Evolutionary conservation across 805 yeast genomes (phyloP).

Genomic region (Metschnikowia peoriensis): DNA sequence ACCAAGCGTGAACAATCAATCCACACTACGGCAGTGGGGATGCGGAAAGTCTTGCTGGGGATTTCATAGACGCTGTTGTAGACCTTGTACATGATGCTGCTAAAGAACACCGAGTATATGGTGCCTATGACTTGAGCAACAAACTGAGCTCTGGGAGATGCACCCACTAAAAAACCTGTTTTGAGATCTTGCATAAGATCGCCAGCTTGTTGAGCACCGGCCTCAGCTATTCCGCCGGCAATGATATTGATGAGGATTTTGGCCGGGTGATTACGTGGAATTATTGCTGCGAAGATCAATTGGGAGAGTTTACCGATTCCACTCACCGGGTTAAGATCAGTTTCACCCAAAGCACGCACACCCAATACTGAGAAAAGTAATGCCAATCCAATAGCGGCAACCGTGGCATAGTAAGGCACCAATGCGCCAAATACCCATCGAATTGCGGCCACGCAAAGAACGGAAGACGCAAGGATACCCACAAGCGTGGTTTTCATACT

Average conservation of each 20-base stretch:
- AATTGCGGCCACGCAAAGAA: constrained; percentile 66
- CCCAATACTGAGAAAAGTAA: constrained; percentile 79
- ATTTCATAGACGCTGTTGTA: constrained; percentile 82
- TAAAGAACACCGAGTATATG: constrained; percentile 72
- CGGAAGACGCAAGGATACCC: constrained; percentile 66
- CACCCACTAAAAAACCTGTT: constrained; percentile 89
- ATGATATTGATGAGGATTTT: constrained; percentile 80
- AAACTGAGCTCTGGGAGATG: constrained; percentile 90
- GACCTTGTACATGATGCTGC: constrained; percentile 77
- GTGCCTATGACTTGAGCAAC: constrained; percentile 89
- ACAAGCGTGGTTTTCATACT: constrained; percentile 45
- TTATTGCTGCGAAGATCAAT: constrained; percentile 75
- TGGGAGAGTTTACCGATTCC: constrained; percentile 96
- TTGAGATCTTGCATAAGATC: constrained; percentile 96
- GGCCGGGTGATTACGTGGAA: constrained; percentile 75
- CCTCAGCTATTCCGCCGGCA: constrained; percentile 97
- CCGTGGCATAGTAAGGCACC: constrained; percentile 68
- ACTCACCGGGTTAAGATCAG: constrained; percentile 94
- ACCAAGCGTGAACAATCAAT: constrained; percentile 92
- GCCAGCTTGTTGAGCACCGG: constrained; percentile 99
- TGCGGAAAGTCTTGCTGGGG: constrained; percentile 76
- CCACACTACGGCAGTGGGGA: constrained; percentile 97
- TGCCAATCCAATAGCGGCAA: constrained; percentile 71
- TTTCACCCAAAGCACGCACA: constrained; percentile 93
- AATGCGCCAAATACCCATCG: constrained; percentile 65